Evolutionary conservation across 768 basidiomycete genomes (phyloP).

Genomic region (Lactifluus pinguis): DNA sequence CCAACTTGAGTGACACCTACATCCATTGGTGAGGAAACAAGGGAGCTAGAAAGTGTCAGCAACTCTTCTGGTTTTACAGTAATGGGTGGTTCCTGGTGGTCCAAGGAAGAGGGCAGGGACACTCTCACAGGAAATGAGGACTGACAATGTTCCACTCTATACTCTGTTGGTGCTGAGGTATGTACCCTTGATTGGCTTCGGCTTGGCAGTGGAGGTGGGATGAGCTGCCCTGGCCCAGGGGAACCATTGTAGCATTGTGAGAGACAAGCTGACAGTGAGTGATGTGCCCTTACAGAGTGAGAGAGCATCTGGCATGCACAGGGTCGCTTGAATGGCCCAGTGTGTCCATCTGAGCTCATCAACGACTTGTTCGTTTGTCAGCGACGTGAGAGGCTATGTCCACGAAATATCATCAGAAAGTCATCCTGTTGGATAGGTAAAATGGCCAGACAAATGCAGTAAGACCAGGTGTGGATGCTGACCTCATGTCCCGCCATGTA

Average conservation of each 20-base stretch:
- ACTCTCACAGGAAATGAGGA: neutral
- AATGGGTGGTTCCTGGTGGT: neutral
- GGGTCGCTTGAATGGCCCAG: conserved; percentile 66
- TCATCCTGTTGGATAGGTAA: conserved; percentile 19
- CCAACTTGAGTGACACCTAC: no score
- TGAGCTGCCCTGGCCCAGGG: conserved; percentile 7
- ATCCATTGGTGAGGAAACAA: conserved; percentile 22
- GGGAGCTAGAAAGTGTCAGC: conserved; percentile 9
- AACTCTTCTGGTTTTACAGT: conserved; percentile 1
- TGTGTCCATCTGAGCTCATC: conserved; percentile 92
- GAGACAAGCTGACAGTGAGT: conserved; percentile 48
- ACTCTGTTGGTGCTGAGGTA: neutral
- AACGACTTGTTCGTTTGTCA: conserved; percentile 78
- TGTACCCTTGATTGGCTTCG: conserved; percentile 12
- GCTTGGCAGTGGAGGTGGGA: no score
- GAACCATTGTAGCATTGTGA: conserved; percentile 37
- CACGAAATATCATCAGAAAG: conserved; percentile 20
- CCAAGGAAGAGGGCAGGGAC: neutral
- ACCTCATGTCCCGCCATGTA: conserved; percentile 78
- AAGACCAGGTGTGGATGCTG: conserved; percentile 88
- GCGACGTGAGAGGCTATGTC: conserved; percentile 50
- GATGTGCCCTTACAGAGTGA: conserved; percentile 60
- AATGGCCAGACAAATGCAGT: conserved; percentile 37
- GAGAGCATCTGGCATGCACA: conserved; percentile 58
- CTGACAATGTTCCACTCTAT: neutral